phyloP scores from a whole-genome alignment of 148 eudicot species.

The Diospyros kaki region DNA sequence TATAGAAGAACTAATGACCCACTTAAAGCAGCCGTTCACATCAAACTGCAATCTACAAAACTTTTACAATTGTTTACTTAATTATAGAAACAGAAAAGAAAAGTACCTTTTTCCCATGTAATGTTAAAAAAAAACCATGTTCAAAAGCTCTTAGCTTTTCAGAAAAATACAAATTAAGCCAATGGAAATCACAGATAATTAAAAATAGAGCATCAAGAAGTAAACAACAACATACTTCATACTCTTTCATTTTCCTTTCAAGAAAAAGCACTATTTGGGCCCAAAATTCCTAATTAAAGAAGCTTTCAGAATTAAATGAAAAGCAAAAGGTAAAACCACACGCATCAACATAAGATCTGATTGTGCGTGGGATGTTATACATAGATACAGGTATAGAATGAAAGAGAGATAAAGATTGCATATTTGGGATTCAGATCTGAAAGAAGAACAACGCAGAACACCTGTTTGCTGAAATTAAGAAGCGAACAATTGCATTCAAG shows the following conservation, averaged over 20 bases:
- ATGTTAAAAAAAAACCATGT: background rate
- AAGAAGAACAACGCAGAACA: background rate
- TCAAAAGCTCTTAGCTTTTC: background rate
- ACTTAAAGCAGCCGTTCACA: no score
- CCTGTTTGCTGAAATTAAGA: background rate
- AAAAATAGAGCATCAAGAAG: no score
- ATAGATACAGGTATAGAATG: background rate
- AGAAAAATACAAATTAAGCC: no score
- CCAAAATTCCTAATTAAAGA: background rate
- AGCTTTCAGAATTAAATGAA: background rate
- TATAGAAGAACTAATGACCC: background rate
- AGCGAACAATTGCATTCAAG: no score
- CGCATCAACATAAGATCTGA: background rate
- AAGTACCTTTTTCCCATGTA: no score
- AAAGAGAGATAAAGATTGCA: background rate
- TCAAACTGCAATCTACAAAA: no score
- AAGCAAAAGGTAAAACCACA: background rate
- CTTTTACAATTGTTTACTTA: no score
- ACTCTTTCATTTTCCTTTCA: no score
- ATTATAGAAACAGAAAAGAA: no score
- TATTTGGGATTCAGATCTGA: constrained; percentile 3
- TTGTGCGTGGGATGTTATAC: background rate
- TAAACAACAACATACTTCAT: no score
- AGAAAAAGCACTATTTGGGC: no score
- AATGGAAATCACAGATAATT: no score